A percentile compares a stretch with the other conserved stretches of the same genome.
Conservation (phyloP, 306 rosid species). For the Parietaria judaica region DNA sequence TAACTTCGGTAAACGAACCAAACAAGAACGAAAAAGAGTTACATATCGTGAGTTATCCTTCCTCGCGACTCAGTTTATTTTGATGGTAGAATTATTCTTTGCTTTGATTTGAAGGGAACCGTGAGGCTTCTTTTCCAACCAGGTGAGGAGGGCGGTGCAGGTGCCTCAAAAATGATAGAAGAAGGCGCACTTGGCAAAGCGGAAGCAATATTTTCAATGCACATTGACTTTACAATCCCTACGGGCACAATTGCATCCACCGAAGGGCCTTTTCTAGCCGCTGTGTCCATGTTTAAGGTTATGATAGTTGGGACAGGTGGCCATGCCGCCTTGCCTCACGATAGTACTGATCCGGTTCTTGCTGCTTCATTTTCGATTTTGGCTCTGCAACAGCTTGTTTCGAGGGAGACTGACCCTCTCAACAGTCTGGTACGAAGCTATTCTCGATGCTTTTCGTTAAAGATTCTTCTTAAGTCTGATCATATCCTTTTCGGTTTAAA, state of each 20-base stretch:
- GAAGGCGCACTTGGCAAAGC: constrained; percentile 52
- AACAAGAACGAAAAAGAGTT: neutral
- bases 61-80: constrained; percentile 1
- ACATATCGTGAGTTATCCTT: too few relatives aligned
- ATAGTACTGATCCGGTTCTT: constrained; percentile 42
- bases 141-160: constrained; percentile 65
- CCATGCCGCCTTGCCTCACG: constrained; percentile 54
- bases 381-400: constrained; percentile 64
- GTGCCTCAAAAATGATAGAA: constrained; percentile 50
- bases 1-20: neutral
- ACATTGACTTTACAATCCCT: constrained; percentile 24
- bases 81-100: neutral
- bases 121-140: constrained; percentile 67
- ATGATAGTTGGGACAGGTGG: constrained; percentile 50
- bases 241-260: constrained; percentile 46
- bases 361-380: constrained; percentile 59
- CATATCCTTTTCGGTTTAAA: constrained; percentile 6
- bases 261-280: constrained; percentile 51
- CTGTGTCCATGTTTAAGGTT: constrained; percentile 47
- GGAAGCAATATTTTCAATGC: constrained; percentile 58
- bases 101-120: constrained; percentile 53
- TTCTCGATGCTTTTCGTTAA: constrained; percentile 13
- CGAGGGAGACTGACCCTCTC: constrained; percentile 63
- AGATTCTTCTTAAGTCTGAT: neutral
- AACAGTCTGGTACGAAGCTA: constrained; percentile 38